Base-by-base conservation (phyloP, 164 flowering plant genomes). In the Sextonia rubra region DNA sequence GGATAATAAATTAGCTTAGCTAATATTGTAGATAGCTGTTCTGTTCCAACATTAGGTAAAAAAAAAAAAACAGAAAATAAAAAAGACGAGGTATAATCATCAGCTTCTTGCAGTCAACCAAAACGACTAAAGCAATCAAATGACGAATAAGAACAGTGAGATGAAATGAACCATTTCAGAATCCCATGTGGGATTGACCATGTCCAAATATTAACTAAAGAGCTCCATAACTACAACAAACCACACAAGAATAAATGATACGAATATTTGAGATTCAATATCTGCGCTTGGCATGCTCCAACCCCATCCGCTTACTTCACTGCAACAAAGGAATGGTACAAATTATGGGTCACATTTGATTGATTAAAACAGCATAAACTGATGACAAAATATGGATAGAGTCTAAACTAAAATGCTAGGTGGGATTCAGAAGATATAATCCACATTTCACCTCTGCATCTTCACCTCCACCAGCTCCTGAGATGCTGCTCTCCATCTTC, bases 381-480 rank as follows among this genome's bases (percentile, higher is more conserved):
- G 23, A 58, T 58, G 4, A 23, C 17, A 62, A 62, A 61, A 23
- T 60, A 61, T 23, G 26, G 26, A 11, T n/a, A 62, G 24, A 2
- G 23, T 61, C 61, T 27, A 24, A 24, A 25, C 11, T 62, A 23
- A 25, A 62, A 62, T 23, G 29, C 30, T 20, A 23, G 23, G 32
- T 12, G 27, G 24, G 24, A 23, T 23, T 25, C 12, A 23, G 67
- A 30, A 11, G n/a, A 15, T 2, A 20, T 52, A 52, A 52, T 20
- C 58, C 58, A 52, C n/a, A 64, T 29, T 29, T 14, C 37, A 64
- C 67, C 47, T 64, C 67, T 64, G 47, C 67, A 27, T 64, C 67
- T 64, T 64, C 67, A 27, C 20, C 67, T 30, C 47, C 47, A 64
- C 44, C 67, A 4, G 67, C 44, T 29, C n/a, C 29, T 64, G 67